phyloP scores from a whole-genome alignment of 2,329 filamentous ascomycete species.

The Ophiostoma himal-ulmi region DNA sequence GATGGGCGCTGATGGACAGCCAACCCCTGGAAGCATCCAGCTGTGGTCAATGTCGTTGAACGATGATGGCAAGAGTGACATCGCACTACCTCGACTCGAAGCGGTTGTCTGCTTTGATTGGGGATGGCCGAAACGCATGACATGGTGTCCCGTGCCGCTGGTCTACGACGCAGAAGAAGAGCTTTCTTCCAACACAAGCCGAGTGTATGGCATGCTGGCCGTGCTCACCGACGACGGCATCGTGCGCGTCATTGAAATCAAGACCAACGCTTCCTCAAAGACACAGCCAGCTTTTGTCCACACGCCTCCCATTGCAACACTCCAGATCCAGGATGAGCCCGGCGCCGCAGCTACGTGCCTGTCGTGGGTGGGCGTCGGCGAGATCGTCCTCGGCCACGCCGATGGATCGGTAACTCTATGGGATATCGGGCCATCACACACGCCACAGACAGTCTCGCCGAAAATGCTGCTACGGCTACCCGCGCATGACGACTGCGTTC shows the following conservation, averaged over 20 bases:
- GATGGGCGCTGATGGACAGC: slow-evolving; percentile 22
- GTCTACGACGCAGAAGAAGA: slow-evolving; percentile 29
- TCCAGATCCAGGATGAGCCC: slow-evolving; percentile 44
- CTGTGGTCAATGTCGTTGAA: slow-evolving; percentile 46
- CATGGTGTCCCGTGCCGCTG: slow-evolving; percentile 48
- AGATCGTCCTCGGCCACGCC: slow-evolving; percentile 49
- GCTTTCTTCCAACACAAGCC: slow-evolving; percentile 17
- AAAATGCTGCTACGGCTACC: slow-evolving; percentile 47
- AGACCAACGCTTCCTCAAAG: slow-evolving; percentile 30
- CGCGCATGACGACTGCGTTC: slow-evolving; percentile 48
- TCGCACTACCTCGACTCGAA: slow-evolving; percentile 28
- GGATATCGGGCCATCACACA: slow-evolving; percentile 37
- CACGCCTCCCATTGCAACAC: slow-evolving; percentile 39
- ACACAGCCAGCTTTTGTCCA: slow-evolving; percentile 30
- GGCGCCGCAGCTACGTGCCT: slow-evolving; percentile 47
- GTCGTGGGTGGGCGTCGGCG: slow-evolving; percentile 51
- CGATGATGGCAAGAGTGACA: neutral
- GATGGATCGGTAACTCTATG: slow-evolving; percentile 53
- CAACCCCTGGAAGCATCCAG: slow-evolving; percentile 44
- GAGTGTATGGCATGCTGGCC: slow-evolving; percentile 42
- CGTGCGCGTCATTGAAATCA: slow-evolving; percentile 45
- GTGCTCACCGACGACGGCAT: slow-evolving; percentile 48
- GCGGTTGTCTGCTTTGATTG: slow-evolving; percentile 45
- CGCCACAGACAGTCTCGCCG: slow-evolving; percentile 20
- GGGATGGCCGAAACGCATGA: slow-evolving; percentile 46